phyloP scores from a whole-genome alignment of 2,329 filamentous ascomycete genomes.

The Grosmannia huntii region DNA sequence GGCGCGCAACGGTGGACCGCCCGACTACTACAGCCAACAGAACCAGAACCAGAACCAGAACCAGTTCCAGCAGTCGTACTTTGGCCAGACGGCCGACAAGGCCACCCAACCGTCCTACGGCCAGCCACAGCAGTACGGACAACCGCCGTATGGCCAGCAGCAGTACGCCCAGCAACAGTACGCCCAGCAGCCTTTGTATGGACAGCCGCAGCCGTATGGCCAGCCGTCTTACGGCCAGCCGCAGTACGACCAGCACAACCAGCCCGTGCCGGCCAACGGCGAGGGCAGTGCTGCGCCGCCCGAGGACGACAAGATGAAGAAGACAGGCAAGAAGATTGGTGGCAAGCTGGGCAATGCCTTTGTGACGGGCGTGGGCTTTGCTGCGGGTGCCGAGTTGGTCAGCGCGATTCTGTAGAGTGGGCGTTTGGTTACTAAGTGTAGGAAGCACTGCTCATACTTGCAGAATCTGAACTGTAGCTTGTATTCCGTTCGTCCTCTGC shows the following conservation, averaged over 20 bases:
- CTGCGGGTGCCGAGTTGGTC: constrained; percentile 78
- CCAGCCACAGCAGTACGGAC: too few relatives aligned
- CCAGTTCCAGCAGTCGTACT: constrained; percentile 14
- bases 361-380: constrained; percentile 87
- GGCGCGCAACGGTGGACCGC: background rate
- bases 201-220: constrained; percentile 8
- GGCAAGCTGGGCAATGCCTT: constrained; percentile 81
- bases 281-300: constrained; percentile 18
- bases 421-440: too few relatives aligned
- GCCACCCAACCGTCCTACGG: too few relatives aligned
- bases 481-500: too few relatives aligned
- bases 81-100: constrained; percentile 15
- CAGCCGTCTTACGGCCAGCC: constrained; percentile 30
- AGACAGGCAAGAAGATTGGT: constrained; percentile 86
- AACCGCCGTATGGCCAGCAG: constrained; percentile 10
- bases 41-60: background rate
- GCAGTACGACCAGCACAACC: constrained; percentile 23
- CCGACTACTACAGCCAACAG: background rate
- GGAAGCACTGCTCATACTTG: too few relatives aligned
- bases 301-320: constrained; percentile 49
- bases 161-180: constrained; percentile 1
- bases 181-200: constrained; percentile 8
- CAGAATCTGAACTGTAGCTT: too few relatives aligned
- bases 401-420: constrained; percentile 70
- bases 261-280: constrained; percentile 14